Evolutionary conservation across 805 yeast genomes (phyloP).

Genomic region (Yamadazyma kitorensis): DNA sequence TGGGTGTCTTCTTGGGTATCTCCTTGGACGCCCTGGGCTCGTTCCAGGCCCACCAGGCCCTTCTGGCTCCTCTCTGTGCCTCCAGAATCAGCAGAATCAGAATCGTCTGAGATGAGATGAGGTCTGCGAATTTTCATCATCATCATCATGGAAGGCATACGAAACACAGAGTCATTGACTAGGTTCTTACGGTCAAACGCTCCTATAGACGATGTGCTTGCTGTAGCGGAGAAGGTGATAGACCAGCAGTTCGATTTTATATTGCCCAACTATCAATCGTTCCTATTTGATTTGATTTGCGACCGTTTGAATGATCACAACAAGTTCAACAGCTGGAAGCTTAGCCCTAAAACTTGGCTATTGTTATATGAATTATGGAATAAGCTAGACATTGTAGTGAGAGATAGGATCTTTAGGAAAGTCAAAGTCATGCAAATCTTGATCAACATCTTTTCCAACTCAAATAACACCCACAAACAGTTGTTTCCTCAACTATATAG

Average conservation of each 20-base stretch:
- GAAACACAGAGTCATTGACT: slow-evolving; percentile 49
- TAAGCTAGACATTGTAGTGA: slow-evolving; percentile 22
- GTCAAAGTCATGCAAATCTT: slow-evolving; percentile 39
- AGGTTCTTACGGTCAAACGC: slow-evolving; percentile 52
- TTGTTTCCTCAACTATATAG: slow-evolving; percentile 18
- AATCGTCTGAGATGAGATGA: too few species aligned
- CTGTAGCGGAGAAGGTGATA: slow-evolving; percentile 27
- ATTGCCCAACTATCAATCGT: slow-evolving; percentile 54
- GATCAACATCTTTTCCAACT: slow-evolving; percentile 6
- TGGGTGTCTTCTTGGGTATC: too few species aligned
- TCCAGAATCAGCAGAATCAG: too few species aligned
- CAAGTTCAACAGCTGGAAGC: slow-evolving; percentile 42
- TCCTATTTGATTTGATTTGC: slow-evolving; percentile 56
- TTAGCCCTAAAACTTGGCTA: slow-evolving; percentile 46
- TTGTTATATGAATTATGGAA: slow-evolving; percentile 44
- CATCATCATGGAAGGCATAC: slow-evolving; percentile 15
- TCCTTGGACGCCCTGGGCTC: too few species aligned
- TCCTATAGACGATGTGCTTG: slow-evolving; percentile 40
- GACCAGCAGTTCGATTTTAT: slow-evolving; percentile 32
- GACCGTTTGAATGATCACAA: slow-evolving; percentile 55
- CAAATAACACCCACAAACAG: slow-evolving; percentile 2
- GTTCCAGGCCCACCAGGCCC: too few species aligned
- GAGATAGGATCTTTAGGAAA: slow-evolving; percentile 41
- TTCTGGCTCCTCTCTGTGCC: too few species aligned
- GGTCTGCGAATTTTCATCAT: too few species aligned